Evolutionary conservation across 768 basidiomycete species (phyloP).

Genomic region (Calocera viscosa): DNA sequence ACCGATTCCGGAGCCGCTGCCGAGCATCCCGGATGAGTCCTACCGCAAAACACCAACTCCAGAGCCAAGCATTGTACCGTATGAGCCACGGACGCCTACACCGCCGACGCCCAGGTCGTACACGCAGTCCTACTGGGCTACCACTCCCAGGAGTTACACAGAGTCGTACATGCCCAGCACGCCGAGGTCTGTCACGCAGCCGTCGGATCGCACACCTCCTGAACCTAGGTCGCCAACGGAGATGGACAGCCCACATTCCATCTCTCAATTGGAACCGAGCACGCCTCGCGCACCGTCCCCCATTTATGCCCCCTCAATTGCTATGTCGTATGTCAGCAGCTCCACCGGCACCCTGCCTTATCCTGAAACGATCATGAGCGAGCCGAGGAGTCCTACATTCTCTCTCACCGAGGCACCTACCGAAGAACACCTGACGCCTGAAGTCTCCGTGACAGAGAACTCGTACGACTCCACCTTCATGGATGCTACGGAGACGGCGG

Average conservation of each 20-base stretch:
- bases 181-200: background rate
- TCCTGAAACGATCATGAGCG: background rate
- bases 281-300: background rate
- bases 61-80: background rate
- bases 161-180: background rate
- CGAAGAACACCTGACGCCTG: background rate
- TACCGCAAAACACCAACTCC: background rate
- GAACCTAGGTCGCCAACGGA: background rate
- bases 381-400: background rate
- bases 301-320: background rate
- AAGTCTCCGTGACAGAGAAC: conserved; percentile 40
- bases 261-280: background rate
- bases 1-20: background rate
- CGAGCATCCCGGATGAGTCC: background rate
- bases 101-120: background rate
- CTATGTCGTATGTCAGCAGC: background rate
- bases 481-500: conserved; percentile 47
- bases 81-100: background rate
- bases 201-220: background rate
- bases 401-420: background rate
- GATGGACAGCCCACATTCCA: background rate
- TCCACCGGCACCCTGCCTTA: background rate
- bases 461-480: conserved; percentile 73
- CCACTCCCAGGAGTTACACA: background rate
- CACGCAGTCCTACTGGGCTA: background rate